Conservation (phyloP, 2,329 filamentous ascomycete species). For the Ampelomyces quisqualis region DNA sequence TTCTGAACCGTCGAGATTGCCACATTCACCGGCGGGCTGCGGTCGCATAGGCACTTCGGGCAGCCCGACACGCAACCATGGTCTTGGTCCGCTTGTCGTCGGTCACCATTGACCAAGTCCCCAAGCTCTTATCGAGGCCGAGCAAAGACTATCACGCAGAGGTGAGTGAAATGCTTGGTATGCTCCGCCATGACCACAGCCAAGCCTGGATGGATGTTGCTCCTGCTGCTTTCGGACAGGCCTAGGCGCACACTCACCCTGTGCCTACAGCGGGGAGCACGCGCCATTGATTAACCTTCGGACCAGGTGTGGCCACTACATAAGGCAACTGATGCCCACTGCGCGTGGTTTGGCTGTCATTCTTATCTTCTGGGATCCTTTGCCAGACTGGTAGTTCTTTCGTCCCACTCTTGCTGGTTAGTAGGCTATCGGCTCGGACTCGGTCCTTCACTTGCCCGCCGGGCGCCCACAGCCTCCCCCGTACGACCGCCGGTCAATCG, state of each 20-base stretch:
- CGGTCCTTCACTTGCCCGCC: too few species aligned
- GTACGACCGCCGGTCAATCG: slow-evolving; percentile 24
- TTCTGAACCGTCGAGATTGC: too few species aligned
- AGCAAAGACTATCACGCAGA: neutral
- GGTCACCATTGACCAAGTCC: neutral
- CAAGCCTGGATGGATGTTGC: slow-evolving; percentile 1
- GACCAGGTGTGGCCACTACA: slow-evolving; percentile 25
- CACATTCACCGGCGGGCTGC: too few species aligned
- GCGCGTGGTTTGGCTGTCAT: too few species aligned
- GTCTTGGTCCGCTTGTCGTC: neutral
- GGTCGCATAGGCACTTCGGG: too few species aligned
- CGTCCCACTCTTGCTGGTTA: too few species aligned
- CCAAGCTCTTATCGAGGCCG: slow-evolving; percentile 3
- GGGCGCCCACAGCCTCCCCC: slow-evolving; percentile 17
- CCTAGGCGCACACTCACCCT: slow-evolving; percentile 1
- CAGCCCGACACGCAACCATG: too few species aligned
- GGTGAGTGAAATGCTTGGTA: slow-evolving; percentile 1
- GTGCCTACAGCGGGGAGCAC: slow-evolving; percentile 10
- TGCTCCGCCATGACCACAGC: slow-evolving; percentile 3
- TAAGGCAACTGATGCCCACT: slow-evolving; percentile 18
- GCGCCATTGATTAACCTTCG: slow-evolving; percentile 12
- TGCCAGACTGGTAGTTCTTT: slow-evolving; percentile 14
- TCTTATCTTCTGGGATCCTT: too few species aligned
- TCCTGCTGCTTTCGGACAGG: slow-evolving; percentile 1
- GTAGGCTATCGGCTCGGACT: too few species aligned